A percentile compares a stretch with the other conserved stretches of the same genome.
Conservation (phyloP, 2,329 filamentous ascomycete genomes). For the Ophiobolus disseminans region DNA sequence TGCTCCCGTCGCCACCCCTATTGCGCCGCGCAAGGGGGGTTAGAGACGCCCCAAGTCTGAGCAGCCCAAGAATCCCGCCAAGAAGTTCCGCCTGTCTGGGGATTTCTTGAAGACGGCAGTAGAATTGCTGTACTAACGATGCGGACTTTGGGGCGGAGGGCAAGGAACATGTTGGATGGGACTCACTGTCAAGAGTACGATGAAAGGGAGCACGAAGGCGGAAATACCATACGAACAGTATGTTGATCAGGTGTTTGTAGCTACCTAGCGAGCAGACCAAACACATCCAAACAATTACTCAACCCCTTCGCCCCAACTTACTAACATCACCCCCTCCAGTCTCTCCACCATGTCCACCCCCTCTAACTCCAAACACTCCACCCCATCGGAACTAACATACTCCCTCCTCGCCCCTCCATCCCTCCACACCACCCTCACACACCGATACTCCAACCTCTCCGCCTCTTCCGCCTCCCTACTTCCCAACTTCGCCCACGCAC, state of each 20-base stretch:
- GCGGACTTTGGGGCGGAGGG: too few species aligned
- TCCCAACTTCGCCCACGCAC: slow-evolving; percentile 14
- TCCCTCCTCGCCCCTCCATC: slow-evolving; percentile 22
- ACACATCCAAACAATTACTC: background rate
- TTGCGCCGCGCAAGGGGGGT: slow-evolving; percentile 40
- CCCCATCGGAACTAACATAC: slow-evolving; percentile 33
- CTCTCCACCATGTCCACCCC: background rate
- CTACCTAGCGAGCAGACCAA: too few species aligned
- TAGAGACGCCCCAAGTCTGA: slow-evolving; percentile 1
- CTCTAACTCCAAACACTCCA: slow-evolving; percentile 24
- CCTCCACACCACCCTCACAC: slow-evolving; percentile 31
- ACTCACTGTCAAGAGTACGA: too few species aligned
- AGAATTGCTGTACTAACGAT: too few species aligned
- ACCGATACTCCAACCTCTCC: slow-evolving; percentile 15
- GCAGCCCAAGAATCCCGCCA: background rate
- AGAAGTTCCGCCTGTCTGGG: background rate
- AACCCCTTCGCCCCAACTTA: background rate
- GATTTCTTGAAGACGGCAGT: too few species aligned
- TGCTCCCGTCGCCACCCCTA: slow-evolving; percentile 39
- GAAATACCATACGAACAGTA: too few species aligned
- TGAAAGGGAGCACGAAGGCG: too few species aligned
- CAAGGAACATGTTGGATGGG: background rate
- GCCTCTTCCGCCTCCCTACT: slow-evolving; percentile 11
- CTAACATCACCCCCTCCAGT: background rate
- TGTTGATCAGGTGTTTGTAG: too few species aligned